phyloP scores from a whole-genome alignment of 179 eudicot genomes.

The Beta macrorhiza region DNA sequence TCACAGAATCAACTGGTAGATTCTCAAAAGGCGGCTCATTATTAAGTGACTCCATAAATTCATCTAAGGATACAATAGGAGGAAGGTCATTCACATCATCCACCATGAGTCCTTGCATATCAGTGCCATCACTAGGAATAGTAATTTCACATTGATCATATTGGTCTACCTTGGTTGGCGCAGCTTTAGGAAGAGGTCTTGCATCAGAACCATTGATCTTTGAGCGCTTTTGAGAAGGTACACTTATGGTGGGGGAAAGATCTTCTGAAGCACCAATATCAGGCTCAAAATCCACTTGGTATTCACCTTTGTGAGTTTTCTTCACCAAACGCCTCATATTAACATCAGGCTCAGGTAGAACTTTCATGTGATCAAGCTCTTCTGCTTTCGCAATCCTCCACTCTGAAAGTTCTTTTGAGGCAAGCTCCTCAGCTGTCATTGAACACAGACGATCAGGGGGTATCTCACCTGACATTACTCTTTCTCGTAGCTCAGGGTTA shows the following conservation, averaged over 20 bases:
- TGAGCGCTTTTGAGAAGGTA: constrained; percentile 29
- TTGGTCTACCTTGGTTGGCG: constrained; percentile 31
- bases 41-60: constrained; percentile 93
- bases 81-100: constrained; percentile 90
- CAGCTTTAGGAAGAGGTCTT: constrained; percentile 28
- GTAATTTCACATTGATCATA: constrained; percentile 54
- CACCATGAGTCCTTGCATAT: constrained; percentile 89
- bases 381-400: constrained; percentile 98
- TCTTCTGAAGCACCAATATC: constrained; percentile 58
- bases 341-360: constrained; percentile 78
- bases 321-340: constrained; percentile 82
- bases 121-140: constrained; percentile 76
- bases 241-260: constrained; percentile 41
- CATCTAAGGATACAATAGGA: constrained; percentile 92
- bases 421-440: constrained; percentile 96
- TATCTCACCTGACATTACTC: constrained; percentile 84
- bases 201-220: constrained; percentile 29
- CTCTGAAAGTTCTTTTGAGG: constrained; percentile 90
- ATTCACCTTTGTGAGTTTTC: constrained; percentile 98
- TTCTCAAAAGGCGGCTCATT: constrained; percentile 88
- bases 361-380: constrained; percentile 77
- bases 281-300: constrained; percentile 76
- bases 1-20: constrained; percentile 47
- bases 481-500: constrained; percentile 85
- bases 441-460: constrained; percentile 81